phyloP scores from a whole-genome alignment of 176 grass and related monocot genomes.

The Pontederia paniculata region DNA sequence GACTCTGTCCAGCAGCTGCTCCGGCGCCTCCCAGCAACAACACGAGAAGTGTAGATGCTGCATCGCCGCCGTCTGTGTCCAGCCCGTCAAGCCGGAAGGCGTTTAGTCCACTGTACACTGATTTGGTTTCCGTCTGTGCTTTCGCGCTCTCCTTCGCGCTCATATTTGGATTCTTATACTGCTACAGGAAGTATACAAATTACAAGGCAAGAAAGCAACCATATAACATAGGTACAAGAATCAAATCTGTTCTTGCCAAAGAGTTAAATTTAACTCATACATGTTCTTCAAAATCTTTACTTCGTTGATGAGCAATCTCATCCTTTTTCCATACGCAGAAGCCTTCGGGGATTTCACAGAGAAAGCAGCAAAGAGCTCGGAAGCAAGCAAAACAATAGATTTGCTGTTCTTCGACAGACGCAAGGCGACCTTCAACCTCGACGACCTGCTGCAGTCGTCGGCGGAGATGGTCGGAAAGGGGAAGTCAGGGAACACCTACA shows the following conservation, averaged over 20 bases:
- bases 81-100: neutral
- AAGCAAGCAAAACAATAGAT: too few relatives aligned
- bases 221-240: constrained; percentile 29
- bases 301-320: neutral
- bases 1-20: constrained; percentile 15
- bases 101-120: constrained; percentile 33
- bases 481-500: constrained; percentile 66
- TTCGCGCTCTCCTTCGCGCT: constrained; percentile 40
- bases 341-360: constrained; percentile 31
- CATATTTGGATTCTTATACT: constrained; percentile 39
- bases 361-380: constrained; percentile 29
- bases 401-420: constrained; percentile 51
- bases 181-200: constrained; percentile 24
- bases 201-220: constrained; percentile 34
- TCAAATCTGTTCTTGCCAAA: neutral
- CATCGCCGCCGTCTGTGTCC: neutral
- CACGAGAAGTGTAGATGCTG: neutral
- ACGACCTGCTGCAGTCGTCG: constrained; percentile 58
- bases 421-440: constrained; percentile 39
- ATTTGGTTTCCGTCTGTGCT: constrained; percentile 32
- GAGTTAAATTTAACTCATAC: too few relatives aligned
- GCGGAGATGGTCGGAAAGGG: constrained; percentile 75
- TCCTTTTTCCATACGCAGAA: constrained; percentile 1
- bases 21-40: neutral
- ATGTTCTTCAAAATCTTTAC: neutral